phyloP scores from a whole-genome alignment of 495 filamentous ascomycete genomes.

The Penicillium argentinense region DNA sequence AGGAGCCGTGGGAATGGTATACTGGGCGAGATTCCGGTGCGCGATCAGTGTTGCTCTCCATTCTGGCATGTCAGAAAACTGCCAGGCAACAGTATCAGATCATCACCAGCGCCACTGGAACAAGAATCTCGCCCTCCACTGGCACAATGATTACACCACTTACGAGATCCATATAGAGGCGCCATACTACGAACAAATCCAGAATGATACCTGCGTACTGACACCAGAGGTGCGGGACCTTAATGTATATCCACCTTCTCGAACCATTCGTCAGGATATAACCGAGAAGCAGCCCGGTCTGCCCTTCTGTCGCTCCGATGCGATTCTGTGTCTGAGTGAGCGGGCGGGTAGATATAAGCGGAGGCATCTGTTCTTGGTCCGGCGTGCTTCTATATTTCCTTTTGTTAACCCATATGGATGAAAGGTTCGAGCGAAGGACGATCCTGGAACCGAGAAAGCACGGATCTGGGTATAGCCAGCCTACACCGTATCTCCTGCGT shows the following conservation, averaged over 20 bases:
- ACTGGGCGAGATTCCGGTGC: slow-evolving; percentile 31
- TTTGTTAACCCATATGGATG: no score
- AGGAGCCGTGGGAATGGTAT: slow-evolving; percentile 14
- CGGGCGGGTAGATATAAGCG: no score
- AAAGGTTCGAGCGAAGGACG: no score
- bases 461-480: no score
- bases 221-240: slow-evolving; percentile 49
- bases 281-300: slow-evolving; percentile 53
- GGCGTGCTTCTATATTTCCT: no score
- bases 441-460: no score
- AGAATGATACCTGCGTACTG: slow-evolving; percentile 49
- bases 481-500: no score
- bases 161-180: slow-evolving; percentile 7
- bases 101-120: neutral
- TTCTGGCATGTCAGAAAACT: no score
- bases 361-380: no score
- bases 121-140: neutral
- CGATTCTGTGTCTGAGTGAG: no score
- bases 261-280: slow-evolving; percentile 44
- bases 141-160: neutral
- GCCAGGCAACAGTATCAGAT: no score
- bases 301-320: slow-evolving; percentile 41
- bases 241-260: slow-evolving; percentile 38
- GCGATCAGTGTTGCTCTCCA: no score
- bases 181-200: slow-evolving; percentile 20